phyloP scores from a whole-genome alignment of 2,329 filamentous ascomycete genomes.

The Trichoderma citrinoviride region DNA sequence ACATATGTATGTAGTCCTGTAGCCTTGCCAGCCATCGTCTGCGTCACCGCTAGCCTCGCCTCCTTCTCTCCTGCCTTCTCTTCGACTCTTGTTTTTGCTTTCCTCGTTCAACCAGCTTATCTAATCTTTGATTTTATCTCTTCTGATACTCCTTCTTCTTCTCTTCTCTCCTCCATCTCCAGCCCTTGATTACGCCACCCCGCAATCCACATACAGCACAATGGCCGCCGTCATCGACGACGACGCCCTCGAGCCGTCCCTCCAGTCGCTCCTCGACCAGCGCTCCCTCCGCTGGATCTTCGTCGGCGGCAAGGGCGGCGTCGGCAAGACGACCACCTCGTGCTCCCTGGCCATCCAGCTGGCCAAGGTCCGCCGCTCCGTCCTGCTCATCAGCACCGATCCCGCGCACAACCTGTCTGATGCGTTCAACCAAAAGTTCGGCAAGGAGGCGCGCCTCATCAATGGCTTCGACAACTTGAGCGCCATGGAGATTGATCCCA shows the following conservation, averaged over 20 bases:
- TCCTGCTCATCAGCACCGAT: constrained; percentile 96
- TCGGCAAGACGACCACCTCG: constrained; percentile 99
- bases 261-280: constrained; percentile 93
- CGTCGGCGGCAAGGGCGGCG: constrained; percentile 95
- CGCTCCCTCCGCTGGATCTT: constrained; percentile 98
- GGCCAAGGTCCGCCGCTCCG: constrained; percentile 88
- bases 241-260: constrained; percentile 82
- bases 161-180: background rate
- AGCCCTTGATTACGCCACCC: background rate
- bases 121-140: background rate
- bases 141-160: background rate
- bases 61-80: background rate
- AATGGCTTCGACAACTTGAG: constrained; percentile 91
- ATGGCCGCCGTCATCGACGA: constrained; percentile 51
- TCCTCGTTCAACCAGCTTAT: too few species aligned
- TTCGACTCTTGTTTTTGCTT: background rate
- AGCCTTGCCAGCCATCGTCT: constrained; percentile 11
- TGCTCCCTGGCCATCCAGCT: constrained; percentile 98
- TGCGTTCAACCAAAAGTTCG: constrained; percentile 98
- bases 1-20: background rate
- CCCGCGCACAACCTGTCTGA: constrained; percentile 97
- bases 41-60: constrained; percentile 10
- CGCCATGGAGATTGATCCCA: constrained; percentile 99
- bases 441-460: constrained; percentile 92
- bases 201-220: constrained; percentile 18